These are phyloP conservation scores for Haplosporangium gracile DNA, from an alignment of 192 early-diverging fungal species.

Conservation along the genomic window DNA sequence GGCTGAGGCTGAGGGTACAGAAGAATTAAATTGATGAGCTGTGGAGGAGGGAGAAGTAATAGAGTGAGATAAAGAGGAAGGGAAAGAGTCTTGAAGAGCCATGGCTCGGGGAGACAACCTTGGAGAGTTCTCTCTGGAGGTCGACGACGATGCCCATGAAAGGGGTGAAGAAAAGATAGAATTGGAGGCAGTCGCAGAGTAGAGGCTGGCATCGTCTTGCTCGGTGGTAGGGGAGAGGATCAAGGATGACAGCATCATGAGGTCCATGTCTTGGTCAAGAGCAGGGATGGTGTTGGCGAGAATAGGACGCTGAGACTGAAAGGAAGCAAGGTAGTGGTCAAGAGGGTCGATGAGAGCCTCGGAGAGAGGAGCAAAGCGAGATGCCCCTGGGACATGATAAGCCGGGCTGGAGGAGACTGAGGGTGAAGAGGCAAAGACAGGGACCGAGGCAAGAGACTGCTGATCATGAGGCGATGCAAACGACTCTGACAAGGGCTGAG, in stretches of 20 bases:
- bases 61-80: not conserved
- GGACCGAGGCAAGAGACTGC: not conserved
- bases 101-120: conserved; percentile 6
- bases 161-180: conserved; percentile 3
- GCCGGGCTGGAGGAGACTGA: not conserved
- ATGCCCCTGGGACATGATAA: conserved; percentile 14
- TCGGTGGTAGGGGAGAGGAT: conserved; percentile 11
- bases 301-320: conserved; percentile 12
- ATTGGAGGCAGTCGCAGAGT: not conserved
- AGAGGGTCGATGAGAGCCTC: conserved; percentile 15
- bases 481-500: not conserved
- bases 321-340: conserved; percentile 13
- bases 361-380: conserved; percentile 14
- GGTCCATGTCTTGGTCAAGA: conserved; percentile 31
- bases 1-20: not conserved
- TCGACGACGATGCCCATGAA: conserved; percentile 19
- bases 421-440: conserved; percentile 5
- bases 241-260: conserved; percentile 34
- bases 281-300: conserved; percentile 32
- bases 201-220: not conserved
- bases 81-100: not conserved
- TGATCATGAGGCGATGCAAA: conserved; percentile 7
- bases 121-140: conserved; percentile 16
- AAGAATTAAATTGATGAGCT: not conserved
- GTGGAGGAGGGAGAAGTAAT: not conserved